These are phyloP conservation scores for Lizonia empirigonia DNA, from an alignment of 2,329 filamentous ascomycete species.

Conservation along the genomic window DNA sequence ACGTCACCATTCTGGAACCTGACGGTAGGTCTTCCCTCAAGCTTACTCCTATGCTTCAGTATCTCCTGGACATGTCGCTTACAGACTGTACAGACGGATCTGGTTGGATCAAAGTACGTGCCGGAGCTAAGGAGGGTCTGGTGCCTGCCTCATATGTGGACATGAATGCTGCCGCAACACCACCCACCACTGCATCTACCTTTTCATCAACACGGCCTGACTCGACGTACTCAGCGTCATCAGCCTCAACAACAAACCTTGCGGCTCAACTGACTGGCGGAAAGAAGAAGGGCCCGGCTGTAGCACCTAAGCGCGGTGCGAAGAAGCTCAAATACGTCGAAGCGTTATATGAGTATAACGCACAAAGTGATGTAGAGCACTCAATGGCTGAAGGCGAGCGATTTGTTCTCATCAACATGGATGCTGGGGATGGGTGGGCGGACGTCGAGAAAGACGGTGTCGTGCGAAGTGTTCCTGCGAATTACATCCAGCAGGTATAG, in stretches of 20 bases:
- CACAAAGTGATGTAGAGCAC: conserved; percentile 84
- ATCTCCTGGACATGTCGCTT: conserved; percentile 25
- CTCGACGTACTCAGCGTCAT: conserved; percentile 76
- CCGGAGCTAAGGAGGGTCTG: conserved; percentile 76
- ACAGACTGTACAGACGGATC: conserved; percentile 70
- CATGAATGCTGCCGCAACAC: conserved; percentile 51
- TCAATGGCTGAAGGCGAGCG: conserved; percentile 89
- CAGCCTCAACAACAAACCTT: conserved; percentile 68
- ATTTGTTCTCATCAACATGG: conserved; percentile 86
- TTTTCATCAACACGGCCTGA: conserved; percentile 50
- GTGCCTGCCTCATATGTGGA: conserved; percentile 90
- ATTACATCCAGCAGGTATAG: conserved; percentile 81
- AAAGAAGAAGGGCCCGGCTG: conserved; percentile 90
- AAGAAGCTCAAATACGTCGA: conserved; percentile 95
- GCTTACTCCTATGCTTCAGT: conserved; percentile 23
- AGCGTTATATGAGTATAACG: conserved; percentile 88
- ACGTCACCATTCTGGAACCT: conserved; percentile 78
- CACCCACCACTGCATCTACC: conserved; percentile 46
- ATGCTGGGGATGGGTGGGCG: conserved; percentile 92
- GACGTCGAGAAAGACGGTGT: conserved; percentile 92
- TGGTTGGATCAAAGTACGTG: conserved; percentile 87
- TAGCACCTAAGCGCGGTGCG: conserved; percentile 86
- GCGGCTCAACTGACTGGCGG: conserved; percentile 40
- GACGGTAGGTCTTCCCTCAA: conserved; percentile 70
- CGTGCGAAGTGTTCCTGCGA: conserved; percentile 88